Percentiles rank a stretch among this genome's conserved stretches.
phyloP scores from a whole-genome alignment of 2,329 filamentous ascomycete species.

The Penicillium janthinellum region DNA sequence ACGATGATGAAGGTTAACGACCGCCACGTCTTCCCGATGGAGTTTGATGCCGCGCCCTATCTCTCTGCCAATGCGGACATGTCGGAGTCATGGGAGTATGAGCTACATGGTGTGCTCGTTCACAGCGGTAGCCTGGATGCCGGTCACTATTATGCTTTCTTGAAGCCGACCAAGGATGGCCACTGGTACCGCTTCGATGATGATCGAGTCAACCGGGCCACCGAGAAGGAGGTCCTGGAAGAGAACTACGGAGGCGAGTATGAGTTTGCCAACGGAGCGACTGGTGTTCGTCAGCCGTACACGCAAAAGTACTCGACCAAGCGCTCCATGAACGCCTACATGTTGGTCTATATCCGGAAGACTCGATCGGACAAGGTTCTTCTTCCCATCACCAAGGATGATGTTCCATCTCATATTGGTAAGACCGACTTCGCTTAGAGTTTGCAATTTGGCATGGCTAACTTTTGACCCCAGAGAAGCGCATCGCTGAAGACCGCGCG shows the following conservation, averaged over 20 bases:
- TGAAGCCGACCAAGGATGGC: conserved; percentile 90
- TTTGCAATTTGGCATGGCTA: not conserved
- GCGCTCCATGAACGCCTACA: conserved; percentile 86
- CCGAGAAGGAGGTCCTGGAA: conserved; percentile 85
- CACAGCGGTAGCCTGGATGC: conserved; percentile 97
- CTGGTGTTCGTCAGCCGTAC: conserved; percentile 64
- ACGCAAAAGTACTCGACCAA: conserved; percentile 66
- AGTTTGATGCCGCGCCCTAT: conserved; percentile 72
- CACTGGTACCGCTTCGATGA: conserved; percentile 98
- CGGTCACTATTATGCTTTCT: conserved; percentile 96
- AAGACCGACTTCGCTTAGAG: conserved; percentile 34
- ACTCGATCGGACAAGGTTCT: conserved; percentile 81
- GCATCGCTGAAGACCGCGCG: conserved; percentile 79
- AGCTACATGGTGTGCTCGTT: conserved; percentile 91
- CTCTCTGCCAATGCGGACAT: conserved; percentile 82
- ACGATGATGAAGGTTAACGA: conserved; percentile 93
- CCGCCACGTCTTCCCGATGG: conserved; percentile 52
- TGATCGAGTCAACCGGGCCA: conserved; percentile 93
- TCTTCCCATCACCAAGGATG: conserved; percentile 70
- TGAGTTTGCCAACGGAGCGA: conserved; percentile 57
- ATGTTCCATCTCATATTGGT: conserved; percentile 82
- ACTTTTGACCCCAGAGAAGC: conserved; percentile 56
- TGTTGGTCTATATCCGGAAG: conserved; percentile 96
- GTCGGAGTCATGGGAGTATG: conserved; percentile 87
- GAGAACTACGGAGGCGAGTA: conserved; percentile 97